These are phyloP conservation scores for Thecaphora thlaspeos DNA, from an alignment of 1,284 basidiomycete genomes.

Conservation along the genomic window DNA sequence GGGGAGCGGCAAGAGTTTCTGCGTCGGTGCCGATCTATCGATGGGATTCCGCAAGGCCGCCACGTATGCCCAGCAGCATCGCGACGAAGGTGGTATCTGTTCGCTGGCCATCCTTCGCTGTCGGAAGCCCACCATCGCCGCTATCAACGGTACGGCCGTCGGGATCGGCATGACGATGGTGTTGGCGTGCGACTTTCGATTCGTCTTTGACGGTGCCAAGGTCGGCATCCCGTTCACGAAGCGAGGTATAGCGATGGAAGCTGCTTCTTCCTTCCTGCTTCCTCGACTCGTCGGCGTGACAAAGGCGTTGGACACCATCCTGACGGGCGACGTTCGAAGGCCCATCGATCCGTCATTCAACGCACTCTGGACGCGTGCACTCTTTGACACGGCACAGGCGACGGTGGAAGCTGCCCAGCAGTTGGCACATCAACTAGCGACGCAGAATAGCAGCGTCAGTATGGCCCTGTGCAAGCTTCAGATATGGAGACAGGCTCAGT, in stretches of 20 bases:
- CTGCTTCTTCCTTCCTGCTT: slow-evolving; percentile 30
- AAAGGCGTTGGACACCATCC: slow-evolving; percentile 39
- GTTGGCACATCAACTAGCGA: slow-evolving; percentile 29
- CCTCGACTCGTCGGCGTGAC: slow-evolving; percentile 36
- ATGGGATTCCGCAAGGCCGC: slow-evolving; percentile 34
- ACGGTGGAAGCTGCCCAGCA: slow-evolving; percentile 22
- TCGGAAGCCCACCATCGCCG: slow-evolving; percentile 40
- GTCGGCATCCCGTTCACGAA: slow-evolving; percentile 45
- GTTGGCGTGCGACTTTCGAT: slow-evolving; percentile 30
- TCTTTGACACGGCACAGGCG: slow-evolving; percentile 13
- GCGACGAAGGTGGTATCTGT: slow-evolving; percentile 40
- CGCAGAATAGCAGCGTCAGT: slow-evolving; percentile 29
- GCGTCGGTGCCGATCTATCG: slow-evolving; percentile 43
- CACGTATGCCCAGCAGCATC: slow-evolving; percentile 22
- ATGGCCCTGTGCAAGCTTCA: slow-evolving; percentile 47
- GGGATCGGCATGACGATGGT: slow-evolving; percentile 48
- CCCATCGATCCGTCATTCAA: slow-evolving; percentile 19
- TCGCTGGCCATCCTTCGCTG: slow-evolving; percentile 33
- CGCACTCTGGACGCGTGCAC: slow-evolving; percentile 22
- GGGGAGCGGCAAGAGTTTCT: slow-evolving; percentile 39
- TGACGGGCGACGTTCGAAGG: slow-evolving; percentile 35
- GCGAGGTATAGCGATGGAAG: slow-evolving; percentile 46
- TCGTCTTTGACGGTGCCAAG: slow-evolving; percentile 34
- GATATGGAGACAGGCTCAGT: slow-evolving; percentile 28
- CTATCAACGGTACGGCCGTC: slow-evolving; percentile 47